phyloP scores from a whole-genome alignment of 768 basidiomycete genomes.

The Suillus placidus region DNA sequence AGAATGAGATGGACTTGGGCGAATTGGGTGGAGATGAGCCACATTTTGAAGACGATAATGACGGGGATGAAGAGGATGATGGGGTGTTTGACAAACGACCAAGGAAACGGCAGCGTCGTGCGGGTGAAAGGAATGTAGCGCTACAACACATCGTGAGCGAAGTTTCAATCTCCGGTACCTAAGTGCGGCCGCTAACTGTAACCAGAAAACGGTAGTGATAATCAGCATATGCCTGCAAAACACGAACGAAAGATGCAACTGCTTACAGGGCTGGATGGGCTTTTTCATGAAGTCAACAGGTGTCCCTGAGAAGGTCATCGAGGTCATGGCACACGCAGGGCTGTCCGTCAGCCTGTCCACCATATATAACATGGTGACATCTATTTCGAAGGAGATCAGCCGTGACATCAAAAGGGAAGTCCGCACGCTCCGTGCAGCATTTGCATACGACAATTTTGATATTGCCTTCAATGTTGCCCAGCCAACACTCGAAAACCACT shows the following conservation, averaged over 20 bases:
- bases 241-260: conserved; percentile 34
- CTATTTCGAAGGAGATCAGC: conserved; percentile 29
- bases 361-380: conserved; percentile 29
- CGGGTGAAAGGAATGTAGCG: too few species aligned
- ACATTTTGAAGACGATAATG: too few species aligned
- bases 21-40: background rate
- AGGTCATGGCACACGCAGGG: conserved; percentile 35
- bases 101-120: too few species aligned
- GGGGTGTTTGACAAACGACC: too few species aligned
- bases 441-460: conserved; percentile 49
- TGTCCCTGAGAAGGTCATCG: conserved; percentile 31
- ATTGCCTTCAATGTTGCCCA: conserved; percentile 34
- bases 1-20: background rate
- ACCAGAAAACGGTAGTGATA: conserved; percentile 18
- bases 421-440: conserved; percentile 25
- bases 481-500: conserved; percentile 13
- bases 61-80: too few species aligned
- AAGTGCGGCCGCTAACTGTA: too few species aligned
- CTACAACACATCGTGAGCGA: too few species aligned
- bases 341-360: conserved; percentile 31
- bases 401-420: conserved; percentile 26
- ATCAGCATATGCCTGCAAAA: conserved; percentile 23
- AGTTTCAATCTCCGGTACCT: too few species aligned
- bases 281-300: conserved; percentile 28
- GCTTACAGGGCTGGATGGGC: conserved; percentile 17